Conservation (phyloP, 768 basidiomycete species). For the Leccinum rimulosum region DNA sequence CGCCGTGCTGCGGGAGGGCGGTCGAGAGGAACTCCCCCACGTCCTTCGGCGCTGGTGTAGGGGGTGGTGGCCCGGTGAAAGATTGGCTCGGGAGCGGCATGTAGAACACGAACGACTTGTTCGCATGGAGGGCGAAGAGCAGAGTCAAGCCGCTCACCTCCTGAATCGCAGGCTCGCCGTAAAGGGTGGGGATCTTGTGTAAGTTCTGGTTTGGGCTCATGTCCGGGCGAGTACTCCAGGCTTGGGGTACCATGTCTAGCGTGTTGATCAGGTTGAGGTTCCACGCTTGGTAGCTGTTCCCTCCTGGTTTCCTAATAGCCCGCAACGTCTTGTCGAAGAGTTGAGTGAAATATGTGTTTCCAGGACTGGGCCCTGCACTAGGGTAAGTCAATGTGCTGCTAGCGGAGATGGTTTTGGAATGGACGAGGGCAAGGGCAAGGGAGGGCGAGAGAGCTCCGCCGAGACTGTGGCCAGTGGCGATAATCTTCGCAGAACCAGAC, state of each 20-base stretch:
- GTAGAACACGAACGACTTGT: neutral
- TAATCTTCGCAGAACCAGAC: neutral
- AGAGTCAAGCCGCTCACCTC: neutral
- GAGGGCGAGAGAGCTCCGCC: constrained; percentile 10
- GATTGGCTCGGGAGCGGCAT: neutral
- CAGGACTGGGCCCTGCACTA: constrained; percentile 11
- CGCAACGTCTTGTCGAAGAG: constrained; percentile 2
- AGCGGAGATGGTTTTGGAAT: neutral
- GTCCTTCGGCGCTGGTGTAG: neutral
- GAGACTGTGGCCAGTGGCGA: constrained; percentile 15
- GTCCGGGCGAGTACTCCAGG: constrained; percentile 3
- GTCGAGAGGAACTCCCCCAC: neutral
- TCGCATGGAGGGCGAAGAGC: neutral
- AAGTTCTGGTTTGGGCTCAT: constrained; percentile 1
- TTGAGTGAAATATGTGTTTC: neutral
- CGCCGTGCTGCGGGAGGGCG: neutral
- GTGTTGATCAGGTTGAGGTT: constrained; percentile 14
- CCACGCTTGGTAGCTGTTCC: constrained; percentile 5
- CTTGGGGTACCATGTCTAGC: constrained; percentile 14
- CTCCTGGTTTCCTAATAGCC: neutral
- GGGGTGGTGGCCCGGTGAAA: neutral
- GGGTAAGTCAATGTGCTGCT: constrained; percentile 4
- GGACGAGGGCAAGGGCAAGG: constrained; percentile 5
- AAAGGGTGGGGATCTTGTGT: constrained; percentile 3
- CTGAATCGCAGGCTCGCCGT: neutral